A percentile compares a stretch with the other conserved stretches of the same genome.
Conservation (phyloP, 495 filamentous ascomycete genomes). For the Neurospora sp. region DNA sequence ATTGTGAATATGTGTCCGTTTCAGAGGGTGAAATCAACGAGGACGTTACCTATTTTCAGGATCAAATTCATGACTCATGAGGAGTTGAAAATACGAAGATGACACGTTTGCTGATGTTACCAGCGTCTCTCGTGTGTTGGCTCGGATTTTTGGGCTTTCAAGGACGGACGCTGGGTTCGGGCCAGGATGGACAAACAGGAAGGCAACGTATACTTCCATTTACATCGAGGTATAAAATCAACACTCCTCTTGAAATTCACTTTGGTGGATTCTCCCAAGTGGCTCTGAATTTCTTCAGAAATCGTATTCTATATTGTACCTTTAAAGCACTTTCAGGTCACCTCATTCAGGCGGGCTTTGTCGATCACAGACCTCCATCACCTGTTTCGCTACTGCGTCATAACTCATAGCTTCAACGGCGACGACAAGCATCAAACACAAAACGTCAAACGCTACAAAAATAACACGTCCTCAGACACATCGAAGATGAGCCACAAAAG, state of each 20-base stretch:
- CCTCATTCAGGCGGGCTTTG: not conserved
- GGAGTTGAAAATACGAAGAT: slow-evolving; percentile 11
- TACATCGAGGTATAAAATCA: not conserved
- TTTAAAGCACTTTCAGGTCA: not conserved
- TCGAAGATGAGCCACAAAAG: not conserved
- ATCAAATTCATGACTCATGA: no score
- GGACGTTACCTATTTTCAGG: no score
- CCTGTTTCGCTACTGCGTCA: not conserved
- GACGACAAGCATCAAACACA: not conserved
- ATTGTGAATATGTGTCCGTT: not conserved
- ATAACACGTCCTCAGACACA: not conserved
- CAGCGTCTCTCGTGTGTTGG: not conserved
- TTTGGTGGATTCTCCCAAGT: not conserved
- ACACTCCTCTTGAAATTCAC: not conserved
- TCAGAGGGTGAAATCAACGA: not conserved
- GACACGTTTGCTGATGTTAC: slow-evolving; percentile 6
- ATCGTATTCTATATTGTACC: not conserved
- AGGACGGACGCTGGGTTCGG: not conserved
- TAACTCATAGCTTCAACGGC: slow-evolving; percentile 1
- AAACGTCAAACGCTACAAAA: not conserved
- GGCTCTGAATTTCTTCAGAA: not conserved
- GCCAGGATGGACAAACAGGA: not conserved
- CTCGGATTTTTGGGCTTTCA: not conserved
- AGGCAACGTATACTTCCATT: not conserved
- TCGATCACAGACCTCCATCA: not conserved